Base-by-base conservation (phyloP, 768 basidiomycete species). In the Boletus vinaceobasis region DNA sequence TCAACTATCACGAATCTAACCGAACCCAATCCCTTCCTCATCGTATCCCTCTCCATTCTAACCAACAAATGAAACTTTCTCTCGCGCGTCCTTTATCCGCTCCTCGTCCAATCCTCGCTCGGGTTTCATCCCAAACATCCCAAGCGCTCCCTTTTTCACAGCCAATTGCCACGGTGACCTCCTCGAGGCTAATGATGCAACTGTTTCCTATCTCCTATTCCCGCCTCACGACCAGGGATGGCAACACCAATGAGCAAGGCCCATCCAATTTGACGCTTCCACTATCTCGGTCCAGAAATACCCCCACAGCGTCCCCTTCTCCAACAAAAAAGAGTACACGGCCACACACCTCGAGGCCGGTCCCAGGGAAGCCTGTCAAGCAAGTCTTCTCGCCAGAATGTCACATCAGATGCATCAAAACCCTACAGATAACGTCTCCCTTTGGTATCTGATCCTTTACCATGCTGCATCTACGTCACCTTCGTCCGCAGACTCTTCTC, bases 241-340 rank as follows among this genome's bases (percentile, higher is more conserved):
- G 56, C 42, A 57, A 57, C 56, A 23, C 55, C 56, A 57, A 57
- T 57, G 47, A 45, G 36, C 21, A 35, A 9, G 2, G 26, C 23
- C 27, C 48, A 21, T 47, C 2, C 45, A 35, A 43, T 37, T 44
- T 29, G 50, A 53, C 37, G 40, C 40, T 36, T 38, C 48, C 37
- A 17, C 39, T 48, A 15, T 38, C 48, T 45, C 57, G 58, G 58
- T 23, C 9, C 53, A n/a, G 2, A 32, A 2, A 23, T 53, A 7
- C 48, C 52, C 5, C 52, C 21, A 33, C 29, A 40, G 42, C 0
- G 10, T 23, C 13, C 2, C 23, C 39, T 32, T 21, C 44, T 45
- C 21, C 7, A 43, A 5, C 44, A 21, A 32, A n/a, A n/a, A 44
- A 19, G 5, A 6, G 10, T 9, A 35, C 52, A 39, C 29, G 48